These are phyloP conservation scores for Verticillium longisporum DNA, from an alignment of 2,329 filamentous ascomycete species.

Conservation along the genomic window DNA sequence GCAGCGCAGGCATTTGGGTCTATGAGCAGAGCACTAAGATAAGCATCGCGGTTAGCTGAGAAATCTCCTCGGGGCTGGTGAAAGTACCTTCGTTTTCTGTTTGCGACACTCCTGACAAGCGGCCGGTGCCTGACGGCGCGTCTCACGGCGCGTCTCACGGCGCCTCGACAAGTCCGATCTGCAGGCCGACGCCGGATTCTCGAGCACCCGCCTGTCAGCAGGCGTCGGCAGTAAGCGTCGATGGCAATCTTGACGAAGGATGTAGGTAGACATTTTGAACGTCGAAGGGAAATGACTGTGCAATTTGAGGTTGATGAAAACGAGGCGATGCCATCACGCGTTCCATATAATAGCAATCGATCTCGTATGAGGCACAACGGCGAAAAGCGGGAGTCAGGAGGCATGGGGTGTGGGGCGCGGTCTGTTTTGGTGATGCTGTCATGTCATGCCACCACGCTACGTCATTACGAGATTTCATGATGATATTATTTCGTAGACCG, in stretches of 20 bases:
- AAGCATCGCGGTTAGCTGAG: background rate
- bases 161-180: background rate
- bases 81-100: background rate
- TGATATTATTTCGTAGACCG: no score
- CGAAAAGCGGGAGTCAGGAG: no score
- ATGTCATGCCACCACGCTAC: no score
- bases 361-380: no score
- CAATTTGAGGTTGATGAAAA: no score
- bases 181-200: background rate
- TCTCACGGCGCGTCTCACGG: background rate
- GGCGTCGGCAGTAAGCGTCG: background rate
- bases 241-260: background rate
- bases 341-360: background rate
- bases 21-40: background rate
- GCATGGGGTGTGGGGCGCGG: no score
- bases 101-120: background rate
- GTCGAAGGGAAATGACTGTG: no score
- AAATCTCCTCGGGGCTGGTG: background rate
- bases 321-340: background rate
- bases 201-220: background rate
- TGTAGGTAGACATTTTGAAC: background rate
- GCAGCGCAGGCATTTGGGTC: background rate
- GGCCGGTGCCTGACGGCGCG: background rate
- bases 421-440: no score
- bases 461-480: no score